These are phyloP conservation scores for Lasiodiplodia sp. DNA, from an alignment of 2,329 filamentous ascomycete genomes.

Conservation along the genomic window DNA sequence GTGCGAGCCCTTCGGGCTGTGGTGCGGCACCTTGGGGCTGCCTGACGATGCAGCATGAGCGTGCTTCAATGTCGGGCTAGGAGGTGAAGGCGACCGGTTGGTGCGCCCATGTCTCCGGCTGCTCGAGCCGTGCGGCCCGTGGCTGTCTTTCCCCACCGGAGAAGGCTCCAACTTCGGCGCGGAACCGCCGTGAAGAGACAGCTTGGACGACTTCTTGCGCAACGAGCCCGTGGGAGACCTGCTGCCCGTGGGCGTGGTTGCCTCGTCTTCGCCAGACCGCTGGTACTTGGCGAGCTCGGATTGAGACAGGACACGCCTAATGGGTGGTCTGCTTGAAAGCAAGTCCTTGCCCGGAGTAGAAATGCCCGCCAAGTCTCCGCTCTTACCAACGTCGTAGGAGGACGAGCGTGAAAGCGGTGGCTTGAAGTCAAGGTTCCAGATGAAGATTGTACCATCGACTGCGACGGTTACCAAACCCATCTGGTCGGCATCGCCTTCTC, in stretches of 20 bases:
- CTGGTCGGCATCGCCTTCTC: conserved; percentile 57
- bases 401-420: conserved; percentile 35
- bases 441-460: conserved; percentile 59
- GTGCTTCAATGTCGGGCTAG: conserved; percentile 37
- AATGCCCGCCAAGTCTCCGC: conserved; percentile 46
- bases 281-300: conserved; percentile 84
- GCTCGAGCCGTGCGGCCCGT: background rate
- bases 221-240: conserved; percentile 55
- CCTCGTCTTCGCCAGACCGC: conserved; percentile 53
- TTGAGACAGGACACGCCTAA: conserved; percentile 86
- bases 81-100: conserved; percentile 52
- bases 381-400: conserved; percentile 44
- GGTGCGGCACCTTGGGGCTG: conserved; percentile 19
- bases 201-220: conserved; percentile 63
- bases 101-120: conserved; percentile 42
- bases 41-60: background rate
- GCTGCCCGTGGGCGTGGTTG: conserved; percentile 45
- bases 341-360: conserved; percentile 42
- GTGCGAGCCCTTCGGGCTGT: conserved; percentile 23
- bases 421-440: conserved; percentile 51
- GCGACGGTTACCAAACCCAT: conserved; percentile 56
- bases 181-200: conserved; percentile 49
- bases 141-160: conserved; percentile 35
- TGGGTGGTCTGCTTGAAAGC: conserved; percentile 66
- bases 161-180: conserved; percentile 54